Conservation (phyloP, 352 stramenopile genomes). For the Pythium volutum region DNA sequence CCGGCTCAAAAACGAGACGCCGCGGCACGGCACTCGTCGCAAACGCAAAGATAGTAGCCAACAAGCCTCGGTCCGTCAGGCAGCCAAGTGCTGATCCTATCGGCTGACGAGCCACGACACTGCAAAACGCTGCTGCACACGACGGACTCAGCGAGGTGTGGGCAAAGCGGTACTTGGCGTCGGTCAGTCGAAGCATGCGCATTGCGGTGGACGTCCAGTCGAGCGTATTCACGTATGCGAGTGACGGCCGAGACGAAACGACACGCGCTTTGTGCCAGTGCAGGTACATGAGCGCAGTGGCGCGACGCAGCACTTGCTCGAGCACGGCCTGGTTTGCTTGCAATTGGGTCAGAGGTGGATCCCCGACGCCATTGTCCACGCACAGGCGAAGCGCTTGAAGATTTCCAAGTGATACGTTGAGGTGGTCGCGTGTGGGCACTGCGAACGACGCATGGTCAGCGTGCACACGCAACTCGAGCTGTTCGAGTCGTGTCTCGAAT, state of each 20-base stretch:
- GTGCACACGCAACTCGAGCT: not conserved
- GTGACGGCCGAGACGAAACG: too few relatives aligned
- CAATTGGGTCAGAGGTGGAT: not conserved
- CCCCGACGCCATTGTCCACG: not conserved
- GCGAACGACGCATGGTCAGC: not conserved
- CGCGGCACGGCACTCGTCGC: not conserved
- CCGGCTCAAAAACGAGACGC: too few relatives aligned
- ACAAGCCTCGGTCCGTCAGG: not conserved
- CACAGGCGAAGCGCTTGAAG: not conserved
- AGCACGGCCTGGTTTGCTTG: not conserved
- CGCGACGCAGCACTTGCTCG: not conserved
- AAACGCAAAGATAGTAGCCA: not conserved
- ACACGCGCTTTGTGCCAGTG: not conserved
- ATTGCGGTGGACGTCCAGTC: too few relatives aligned
- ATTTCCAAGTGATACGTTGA: not conserved
- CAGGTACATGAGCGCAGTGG: not conserved
- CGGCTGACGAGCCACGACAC: not conserved
- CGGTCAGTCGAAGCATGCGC: too few relatives aligned
- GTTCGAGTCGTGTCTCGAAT: not conserved
- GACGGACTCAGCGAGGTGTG: not conserved
- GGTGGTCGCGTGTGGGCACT: not conserved
- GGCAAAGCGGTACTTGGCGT: not conserved
- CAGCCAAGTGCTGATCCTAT: not conserved
- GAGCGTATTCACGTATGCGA: too few relatives aligned
- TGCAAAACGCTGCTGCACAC: not conserved